Evolutionary conservation across 2,329 filamentous ascomycete genomes (phyloP), one percentile per base, ranked within the genome.

Genomic region (Fusarium veterinarium): DNA sequence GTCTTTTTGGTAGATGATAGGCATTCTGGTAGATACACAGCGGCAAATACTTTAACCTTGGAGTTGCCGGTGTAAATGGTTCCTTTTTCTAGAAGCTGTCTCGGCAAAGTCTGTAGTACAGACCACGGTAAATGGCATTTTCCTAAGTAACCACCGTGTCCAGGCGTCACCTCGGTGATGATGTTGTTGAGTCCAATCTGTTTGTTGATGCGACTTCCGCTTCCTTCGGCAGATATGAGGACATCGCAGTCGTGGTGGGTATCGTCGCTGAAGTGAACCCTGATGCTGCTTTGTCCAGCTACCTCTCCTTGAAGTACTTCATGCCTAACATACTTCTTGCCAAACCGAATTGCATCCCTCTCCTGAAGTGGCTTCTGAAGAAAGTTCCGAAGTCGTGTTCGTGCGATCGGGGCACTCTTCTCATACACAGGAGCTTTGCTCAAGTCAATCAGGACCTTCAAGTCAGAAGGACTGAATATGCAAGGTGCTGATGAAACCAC

Each of bases 121-220:
- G n/a, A 16, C 60, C 60, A 60, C 1, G 53, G 41, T 1, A 62
- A 5, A 35, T 60, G 41, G 0, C 60, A 62, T 11, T 62, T 60
- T 0, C 60, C 35, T 5, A 62, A 0, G 2, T 33, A 48, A 0
- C 60, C 53, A 7, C 60, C 60, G 10, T 60, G 35, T 2, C 53
- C 42, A 4, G 60, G 35, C 4, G n/a, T 48, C 6, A 30, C 53
- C 1, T 60, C 16, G 2, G 41, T 60, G 5, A 48, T 8, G 4
- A 63, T 63, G 12, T 60, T 62, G 2, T 60, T 12, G 0, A 63
- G 23, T 2, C 60, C 60, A 11, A 60, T 60, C 7, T 60, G 55
- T 16, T 41, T 48, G 13, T 63, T 63, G 3, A 35, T 14, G 0
- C 17, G 12, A 8, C 60, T 62, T 11, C 55, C 42, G 2, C 60